Percentiles rank a stretch among this genome's conserved stretches.
Evolutionary conservation across 2,329 filamentous ascomycete genomes (phyloP).

Genomic region (Colletotrichum falcatum): DNA sequence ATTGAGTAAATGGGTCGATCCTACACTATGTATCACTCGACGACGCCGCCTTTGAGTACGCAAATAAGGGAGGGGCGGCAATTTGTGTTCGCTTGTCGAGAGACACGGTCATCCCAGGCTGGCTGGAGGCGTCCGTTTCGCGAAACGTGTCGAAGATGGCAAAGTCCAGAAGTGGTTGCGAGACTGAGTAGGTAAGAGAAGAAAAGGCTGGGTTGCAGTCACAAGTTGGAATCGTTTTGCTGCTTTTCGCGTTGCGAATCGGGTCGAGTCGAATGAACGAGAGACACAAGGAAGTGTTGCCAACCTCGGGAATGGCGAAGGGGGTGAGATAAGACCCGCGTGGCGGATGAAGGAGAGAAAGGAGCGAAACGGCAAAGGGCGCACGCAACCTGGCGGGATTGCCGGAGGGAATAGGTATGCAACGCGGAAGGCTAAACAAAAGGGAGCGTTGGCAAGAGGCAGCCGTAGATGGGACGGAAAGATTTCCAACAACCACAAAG

Average conservation of each 20-base stretch:
- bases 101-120: constrained; percentile 37
- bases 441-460: constrained; percentile 8
- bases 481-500: constrained; percentile 6
- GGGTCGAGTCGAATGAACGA: constrained; percentile 13
- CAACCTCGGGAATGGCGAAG: constrained; percentile 25
- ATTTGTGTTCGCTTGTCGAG: constrained; percentile 19
- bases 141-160: constrained; percentile 22
- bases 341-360: not conserved
- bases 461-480: constrained; percentile 28
- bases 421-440: constrained; percentile 10
- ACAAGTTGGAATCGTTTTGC: not conserved
- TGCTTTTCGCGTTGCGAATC: not conserved
- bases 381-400: constrained; percentile 26
- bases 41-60: constrained; percentile 19
- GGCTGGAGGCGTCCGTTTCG: constrained; percentile 15
- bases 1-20: constrained; percentile 5
- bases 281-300: constrained; percentile 23
- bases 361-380: constrained; percentile 30
- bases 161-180: constrained; percentile 14
- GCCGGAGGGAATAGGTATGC: constrained; percentile 17
- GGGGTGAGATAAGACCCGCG: constrained; percentile 2
- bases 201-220: constrained; percentile 16
- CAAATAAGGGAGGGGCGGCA: constrained; percentile 25
- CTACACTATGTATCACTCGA: too few species aligned
- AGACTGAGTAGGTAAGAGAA: constrained; percentile 29